These are phyloP conservation scores for Globisporangium viniferum DNA, from an alignment of 352 stramenopile genomes.

Conservation along the genomic window DNA sequence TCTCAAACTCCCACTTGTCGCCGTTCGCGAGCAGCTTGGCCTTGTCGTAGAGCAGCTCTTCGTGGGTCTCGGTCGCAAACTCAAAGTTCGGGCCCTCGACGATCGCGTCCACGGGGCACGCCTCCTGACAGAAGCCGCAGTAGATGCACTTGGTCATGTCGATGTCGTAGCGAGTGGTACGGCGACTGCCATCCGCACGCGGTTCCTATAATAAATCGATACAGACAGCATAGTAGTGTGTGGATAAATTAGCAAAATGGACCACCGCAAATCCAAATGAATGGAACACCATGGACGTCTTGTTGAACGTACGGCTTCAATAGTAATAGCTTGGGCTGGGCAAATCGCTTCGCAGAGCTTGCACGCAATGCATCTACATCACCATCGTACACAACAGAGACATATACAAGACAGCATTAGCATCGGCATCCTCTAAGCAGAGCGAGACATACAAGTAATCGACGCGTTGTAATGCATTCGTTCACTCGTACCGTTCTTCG, in stretches of 20 bases:
- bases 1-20: conserved; percentile 99
- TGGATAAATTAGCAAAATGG: neutral
- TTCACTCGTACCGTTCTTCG: conserved; percentile 90
- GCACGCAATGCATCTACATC: conserved; percentile 96
- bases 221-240: conserved; percentile 11
- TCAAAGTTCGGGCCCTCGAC: conserved; percentile 99
- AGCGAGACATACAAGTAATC: neutral
- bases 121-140: conserved; percentile 96
- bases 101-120: conserved; percentile 99
- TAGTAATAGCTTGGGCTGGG: conserved; percentile 99
- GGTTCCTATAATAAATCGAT: conserved; percentile 65
- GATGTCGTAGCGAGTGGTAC: conserved; percentile 99
- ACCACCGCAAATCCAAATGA: conserved; percentile 15
- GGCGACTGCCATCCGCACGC: conserved; percentile 95
- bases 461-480: neutral
- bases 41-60: conserved; percentile 99
- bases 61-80: conserved; percentile 99
- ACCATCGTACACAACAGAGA: conserved; percentile 14
- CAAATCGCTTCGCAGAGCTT: conserved; percentile 99
- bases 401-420: conserved; percentile 3
- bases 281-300: neutral
- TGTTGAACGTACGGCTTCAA: conserved; percentile 88
- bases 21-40: conserved; percentile 99
- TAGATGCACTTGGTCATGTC: conserved; percentile 99
- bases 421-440: neutral